Evolutionary conservation across 2,329 filamentous ascomycete species (phyloP), one percentile per base, ranked within the genome.

Genomic region (Aspergillus floridensis): DNA sequence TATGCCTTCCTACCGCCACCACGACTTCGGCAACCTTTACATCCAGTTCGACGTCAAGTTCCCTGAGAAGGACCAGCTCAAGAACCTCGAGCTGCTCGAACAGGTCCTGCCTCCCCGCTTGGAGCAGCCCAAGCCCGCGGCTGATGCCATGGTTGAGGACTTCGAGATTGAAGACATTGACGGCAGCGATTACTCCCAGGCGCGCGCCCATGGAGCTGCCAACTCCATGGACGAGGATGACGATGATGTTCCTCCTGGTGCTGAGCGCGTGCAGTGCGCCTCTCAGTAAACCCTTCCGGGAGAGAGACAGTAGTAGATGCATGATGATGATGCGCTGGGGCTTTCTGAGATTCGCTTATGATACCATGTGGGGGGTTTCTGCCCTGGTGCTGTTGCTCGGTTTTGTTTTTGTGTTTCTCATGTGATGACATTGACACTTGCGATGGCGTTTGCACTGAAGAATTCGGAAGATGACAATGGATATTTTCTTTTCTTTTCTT

Each of bases 31-130:
- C 72, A 97, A 99, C 80, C 83, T 99, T 69, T 99, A 95, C 82
- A 92, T 99, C 72, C 92, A 96, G 75, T 99, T 99, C 81, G 88
- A 91, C 72, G 92, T 99, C 79, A 96, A 96, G 80, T 98, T 99
- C 85, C 95, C 95, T 52, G 88, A 91, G 72, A 89, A 88, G 80
- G 82, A 86, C 73, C 74, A 85, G 41, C 81, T 87, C 16, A 82
- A 86, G 59, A 88, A 91, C 63, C 90, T 96, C 68, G 86, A 91
- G 59, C 82, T 88, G 12, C 87, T 99, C 44, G 92, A 95, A 73
- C 84, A 88, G 68, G 88, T 96, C 57, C 86, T 99, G n/a, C 93
- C 93, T 2, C 79, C 89, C 2, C 88, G 87, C 59, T 76, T 85
- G 44, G 74, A 88, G 44, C 83, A 90, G 74, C 80, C 84, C 58